Conservation (phyloP, 257 asterid genomes). For the Anisodus acutangulus region DNA sequence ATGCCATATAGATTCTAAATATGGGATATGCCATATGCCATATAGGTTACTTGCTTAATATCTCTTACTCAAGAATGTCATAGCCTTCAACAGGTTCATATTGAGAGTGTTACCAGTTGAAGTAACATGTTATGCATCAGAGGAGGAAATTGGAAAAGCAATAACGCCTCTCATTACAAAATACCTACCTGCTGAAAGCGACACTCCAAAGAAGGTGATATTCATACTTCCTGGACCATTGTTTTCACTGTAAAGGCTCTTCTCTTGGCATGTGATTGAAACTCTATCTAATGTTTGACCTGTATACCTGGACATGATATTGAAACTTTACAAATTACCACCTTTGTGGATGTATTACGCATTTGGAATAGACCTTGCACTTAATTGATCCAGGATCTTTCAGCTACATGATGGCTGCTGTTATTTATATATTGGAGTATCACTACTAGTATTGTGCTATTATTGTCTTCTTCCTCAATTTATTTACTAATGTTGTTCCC, state of each 20-base stretch:
- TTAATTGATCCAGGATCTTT: slow-evolving; percentile 1
- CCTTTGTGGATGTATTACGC: background rate
- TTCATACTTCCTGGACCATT: background rate
- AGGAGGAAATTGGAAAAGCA: slow-evolving; percentile 80
- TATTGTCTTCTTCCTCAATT: too few relatives aligned
- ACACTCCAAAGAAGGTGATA: slow-evolving; percentile 71
- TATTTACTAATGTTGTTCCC: too few relatives aligned
- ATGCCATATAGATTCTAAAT: background rate
- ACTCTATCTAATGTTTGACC: slow-evolving; percentile 5
- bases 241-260: background rate
- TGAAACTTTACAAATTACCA: background rate
- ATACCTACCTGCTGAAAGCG: slow-evolving; percentile 73
- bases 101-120: slow-evolving; percentile 89
- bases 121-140: slow-evolving; percentile 93
- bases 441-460: too few relatives aligned
- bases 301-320: background rate
- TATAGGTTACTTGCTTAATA: background rate
- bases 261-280: background rate
- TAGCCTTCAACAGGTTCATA: slow-evolving; percentile 62
- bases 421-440: slow-evolving; percentile 2
- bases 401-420: background rate
- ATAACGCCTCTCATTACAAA: slow-evolving; percentile 73
- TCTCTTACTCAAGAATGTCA: slow-evolving; percentile 35
- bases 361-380: background rate
- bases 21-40: background rate